phyloP scores from a whole-genome alignment of 2,329 filamentous ascomycete genomes.

The Calonectria naviculata region DNA sequence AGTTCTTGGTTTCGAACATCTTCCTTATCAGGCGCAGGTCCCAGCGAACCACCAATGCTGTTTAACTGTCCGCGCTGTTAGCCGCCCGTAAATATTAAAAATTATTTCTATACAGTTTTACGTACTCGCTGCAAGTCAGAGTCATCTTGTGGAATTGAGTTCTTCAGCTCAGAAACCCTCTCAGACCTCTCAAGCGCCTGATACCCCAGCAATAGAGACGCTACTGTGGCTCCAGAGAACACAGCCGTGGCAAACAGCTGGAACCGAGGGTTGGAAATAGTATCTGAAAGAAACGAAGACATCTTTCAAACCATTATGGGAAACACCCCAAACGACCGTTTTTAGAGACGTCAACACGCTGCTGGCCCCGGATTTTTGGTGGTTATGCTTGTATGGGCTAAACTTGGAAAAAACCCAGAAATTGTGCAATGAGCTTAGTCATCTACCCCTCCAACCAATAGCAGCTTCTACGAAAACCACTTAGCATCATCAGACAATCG shows the following conservation, averaged over 20 bases:
- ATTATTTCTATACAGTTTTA: not conserved
- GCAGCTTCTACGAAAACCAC: not conserved
- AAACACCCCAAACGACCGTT: not conserved
- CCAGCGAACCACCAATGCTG: slow-evolving; percentile 66
- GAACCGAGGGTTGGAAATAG: slow-evolving; percentile 57
- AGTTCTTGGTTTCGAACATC: slow-evolving; percentile 69
- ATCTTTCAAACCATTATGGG: slow-evolving; percentile 43
- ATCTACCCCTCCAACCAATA: slow-evolving; percentile 23
- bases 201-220: slow-evolving; percentile 70
- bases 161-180: slow-evolving; percentile 67
- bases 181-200: slow-evolving; percentile 68
- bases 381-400: slow-evolving; percentile 11
- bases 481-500: not conserved
- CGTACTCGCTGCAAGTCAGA: slow-evolving; percentile 35
- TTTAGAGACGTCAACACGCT: slow-evolving; percentile 1
- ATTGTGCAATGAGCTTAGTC: slow-evolving; percentile 29
- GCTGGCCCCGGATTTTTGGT: slow-evolving; percentile 19
- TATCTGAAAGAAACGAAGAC: slow-evolving; percentile 57
- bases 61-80: slow-evolving; percentile 62
- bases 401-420: not conserved
- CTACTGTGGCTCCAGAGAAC: slow-evolving; percentile 69
- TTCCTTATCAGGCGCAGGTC: slow-evolving; percentile 64
- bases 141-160: slow-evolving; percentile 61
- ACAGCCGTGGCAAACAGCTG: slow-evolving; percentile 80
- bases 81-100: not conserved